phyloP scores from a whole-genome alignment of 345 rosid genomes.

The Syzygium aromaticum region DNA sequence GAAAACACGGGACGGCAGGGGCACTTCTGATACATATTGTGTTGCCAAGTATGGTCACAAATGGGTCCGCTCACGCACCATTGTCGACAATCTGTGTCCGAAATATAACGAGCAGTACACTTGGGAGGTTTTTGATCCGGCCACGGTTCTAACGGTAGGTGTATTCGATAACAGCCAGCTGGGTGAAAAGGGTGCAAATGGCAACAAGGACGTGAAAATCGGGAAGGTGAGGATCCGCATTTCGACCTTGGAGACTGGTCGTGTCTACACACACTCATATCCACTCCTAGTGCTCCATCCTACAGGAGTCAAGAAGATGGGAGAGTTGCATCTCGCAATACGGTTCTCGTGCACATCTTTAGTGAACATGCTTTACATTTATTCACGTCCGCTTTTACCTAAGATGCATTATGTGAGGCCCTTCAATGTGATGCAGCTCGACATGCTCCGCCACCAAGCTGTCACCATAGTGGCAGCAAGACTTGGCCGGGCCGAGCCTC shows the following conservation, averaged over 20 bases:
- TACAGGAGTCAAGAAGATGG: constrained; percentile 92
- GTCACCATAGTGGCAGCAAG: constrained; percentile 71
- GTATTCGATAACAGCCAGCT: constrained; percentile 91
- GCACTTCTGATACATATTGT: constrained; percentile 89
- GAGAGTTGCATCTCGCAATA: constrained; percentile 86
- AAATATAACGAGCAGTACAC: constrained; percentile 95
- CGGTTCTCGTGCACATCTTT: constrained; percentile 76
- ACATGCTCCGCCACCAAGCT: constrained; percentile 83
- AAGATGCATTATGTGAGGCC: constrained; percentile 94
- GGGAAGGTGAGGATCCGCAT: constrained; percentile 94
- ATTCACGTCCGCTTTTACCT: constrained; percentile 75
- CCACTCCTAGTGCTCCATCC: constrained; percentile 89
- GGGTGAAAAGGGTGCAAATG: constrained; percentile 44
- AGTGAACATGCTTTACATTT: constrained; percentile 78
- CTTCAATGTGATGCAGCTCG: constrained; percentile 76
- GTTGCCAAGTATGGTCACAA: constrained; percentile 97
- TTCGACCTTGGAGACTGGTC: constrained; percentile 82
- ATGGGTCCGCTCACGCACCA: constrained; percentile 89
- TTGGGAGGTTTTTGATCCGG: constrained; percentile 95
- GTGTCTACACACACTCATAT: constrained; percentile 87
- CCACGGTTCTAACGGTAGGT: constrained; percentile 86
- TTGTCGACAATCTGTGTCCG: constrained; percentile 74
- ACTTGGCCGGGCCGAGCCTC: constrained; percentile 89
- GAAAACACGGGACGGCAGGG: constrained; percentile 82
- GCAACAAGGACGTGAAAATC: constrained; percentile 58